Base-by-base conservation (phyloP, 1,284 basidiomycete species). In the Dichomitus squalens region DNA sequence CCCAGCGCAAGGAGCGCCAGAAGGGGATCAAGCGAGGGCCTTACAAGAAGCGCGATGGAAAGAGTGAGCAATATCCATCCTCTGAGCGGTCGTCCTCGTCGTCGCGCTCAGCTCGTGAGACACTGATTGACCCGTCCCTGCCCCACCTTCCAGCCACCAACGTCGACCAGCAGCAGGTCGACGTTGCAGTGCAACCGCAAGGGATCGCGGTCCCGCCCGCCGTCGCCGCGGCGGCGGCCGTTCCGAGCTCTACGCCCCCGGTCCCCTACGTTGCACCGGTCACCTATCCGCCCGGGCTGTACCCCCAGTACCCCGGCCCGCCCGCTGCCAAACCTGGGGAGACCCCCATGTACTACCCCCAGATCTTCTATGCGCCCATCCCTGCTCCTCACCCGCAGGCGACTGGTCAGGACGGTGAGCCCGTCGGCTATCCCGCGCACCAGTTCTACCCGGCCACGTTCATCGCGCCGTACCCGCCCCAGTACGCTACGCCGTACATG, bases 21-120 rank as follows among this genome's bases (percentile, higher is more conserved):
- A 92, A 91, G 70, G 92, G 92, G 64, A 82, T 92, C 68, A 94
- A 93, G 79, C 78, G 92, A 66, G 92, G 92, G 47, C 92, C 92
- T 73, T 94, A 94, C 87, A 94, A 92, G 88, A 92, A 93, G 84
- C 88, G 89, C 82, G 88, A 91, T 86, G 85, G 82, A 81, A 90
- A 86, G 82, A 82, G 89, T 90, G 68, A 73, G 85, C 72, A 53
- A 67, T 40, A 12, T 46, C 14, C 52, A 41, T 58, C 34, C 56
- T 64, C 41, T 46, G 31, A 49, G 48, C 52, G 52, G 35, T 52
- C 46, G 58, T 27, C 36, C 20, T 34, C 38, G 55, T 57, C 69
- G 40, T 54, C 61, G 55, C 49, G 36, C 66, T 57, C 66, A 64
- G 64, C 62, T 38, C 46, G 44, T 54, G 34, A 57, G 46, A 23